phyloP scores from a whole-genome alignment of 495 filamentous ascomycete species.

The Terfezia claveryi region DNA sequence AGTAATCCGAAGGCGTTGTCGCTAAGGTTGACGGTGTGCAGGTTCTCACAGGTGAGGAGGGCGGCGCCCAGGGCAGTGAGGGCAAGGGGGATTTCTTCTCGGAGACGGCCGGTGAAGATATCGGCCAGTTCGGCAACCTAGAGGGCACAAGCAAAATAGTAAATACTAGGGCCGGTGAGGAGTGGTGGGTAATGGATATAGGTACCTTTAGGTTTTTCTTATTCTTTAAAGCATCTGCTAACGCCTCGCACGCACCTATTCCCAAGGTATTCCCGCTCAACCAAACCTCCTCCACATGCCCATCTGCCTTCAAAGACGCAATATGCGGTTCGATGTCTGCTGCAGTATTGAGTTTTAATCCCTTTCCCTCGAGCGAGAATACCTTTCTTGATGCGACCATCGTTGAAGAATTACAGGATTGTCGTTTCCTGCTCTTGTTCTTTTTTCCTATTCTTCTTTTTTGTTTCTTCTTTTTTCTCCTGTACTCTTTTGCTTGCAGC shows the following conservation, averaged over 20 bases:
- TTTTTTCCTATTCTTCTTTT: no score
- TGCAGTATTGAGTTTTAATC: constrained; percentile 72
- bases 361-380: constrained; percentile 77
- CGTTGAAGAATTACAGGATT: no score
- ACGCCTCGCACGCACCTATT: constrained; percentile 59
- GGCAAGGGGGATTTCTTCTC: constrained; percentile 81
- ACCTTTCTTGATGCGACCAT: constrained; percentile 30
- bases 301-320: constrained; percentile 42
- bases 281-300: constrained; percentile 60
- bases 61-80: constrained; percentile 66
- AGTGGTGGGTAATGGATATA: not conserved
- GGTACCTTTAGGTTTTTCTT: constrained; percentile 54
- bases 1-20: constrained; percentile 97
- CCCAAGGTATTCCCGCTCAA: constrained; percentile 81
- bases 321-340: constrained; percentile 74
- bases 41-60: constrained; percentile 55
- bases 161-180: constrained; percentile 1
- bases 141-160: not conserved
- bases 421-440: no score
- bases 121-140: constrained; percentile 78
- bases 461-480: no score
- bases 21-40: constrained; percentile 83
- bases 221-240: constrained; percentile 54
- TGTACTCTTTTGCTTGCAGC: no score
- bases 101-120: constrained; percentile 86